Evolutionary conservation across 2,329 filamentous ascomycete species (phyloP), one percentile per base, ranked within the genome.

Genomic region (Gremmenia infestans): DNA sequence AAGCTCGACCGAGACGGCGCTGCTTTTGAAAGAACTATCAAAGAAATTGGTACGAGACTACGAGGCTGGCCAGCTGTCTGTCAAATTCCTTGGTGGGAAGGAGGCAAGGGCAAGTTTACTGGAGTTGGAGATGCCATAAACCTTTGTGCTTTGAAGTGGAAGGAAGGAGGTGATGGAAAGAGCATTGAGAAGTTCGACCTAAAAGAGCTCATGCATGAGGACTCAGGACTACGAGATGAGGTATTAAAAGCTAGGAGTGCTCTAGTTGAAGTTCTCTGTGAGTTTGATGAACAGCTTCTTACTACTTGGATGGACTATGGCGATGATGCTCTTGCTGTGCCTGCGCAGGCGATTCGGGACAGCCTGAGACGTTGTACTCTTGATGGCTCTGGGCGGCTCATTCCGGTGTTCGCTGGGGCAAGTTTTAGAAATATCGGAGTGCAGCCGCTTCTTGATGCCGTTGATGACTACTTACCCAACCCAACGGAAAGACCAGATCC

Each of bases 381-480:
- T 5, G 77, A 78, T 48, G 82, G 85, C 1, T 80, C 87, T 9
- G 91, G 89, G 50, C 77, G 75, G n/a, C 77, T 95, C 17, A 88
- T 94, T 45, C 93, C 93, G 0, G 81, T 97, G 0, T 95, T 96
- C 72, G 90, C 90, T 0, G 93, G 93, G 2, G 92, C 93, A 5
- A 97, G 92, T 71, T 91, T 97, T 72, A 85, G 88, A 43, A 96
- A 97, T 62, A 90, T 97, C 59, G 94, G 94, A 7, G 91, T 97
- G 4, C 91, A 97, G 70, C 91, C 92, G 28, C 77, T 99, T 22
- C 81, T 97, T 52, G 91, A 97, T 70, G 90, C 90, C 39, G 85
- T 97, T 12, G 83, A 91, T 8, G 89, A 97, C 67, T 86, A 97
- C 47, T 78, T 97, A 2, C 94, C 94, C 0, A 89, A 85, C 61